Conservation (phyloP, 768 basidiomycete genomes). For the Epithele typhae region DNA sequence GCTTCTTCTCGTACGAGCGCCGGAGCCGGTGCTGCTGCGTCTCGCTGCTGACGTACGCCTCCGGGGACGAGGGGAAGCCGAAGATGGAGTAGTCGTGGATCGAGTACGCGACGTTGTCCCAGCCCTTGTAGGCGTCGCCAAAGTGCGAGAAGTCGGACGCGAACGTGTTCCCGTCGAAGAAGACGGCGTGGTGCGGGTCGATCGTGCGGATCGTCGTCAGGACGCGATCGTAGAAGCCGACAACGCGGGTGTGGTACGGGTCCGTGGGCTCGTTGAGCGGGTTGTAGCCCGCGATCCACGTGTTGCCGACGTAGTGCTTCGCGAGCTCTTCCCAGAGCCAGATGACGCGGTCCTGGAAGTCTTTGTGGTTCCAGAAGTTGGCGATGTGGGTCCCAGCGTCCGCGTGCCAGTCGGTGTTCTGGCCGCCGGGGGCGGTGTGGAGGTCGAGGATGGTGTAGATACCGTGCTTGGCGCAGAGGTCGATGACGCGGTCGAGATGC, state of each 20-base stretch:
- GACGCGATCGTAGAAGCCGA: constrained; percentile 64
- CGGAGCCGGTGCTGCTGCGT: constrained; percentile 50
- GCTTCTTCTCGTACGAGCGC: constrained; percentile 68
- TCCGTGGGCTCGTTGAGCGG: constrained; percentile 83
- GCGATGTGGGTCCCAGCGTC: constrained; percentile 69
- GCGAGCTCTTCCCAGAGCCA: constrained; percentile 80
- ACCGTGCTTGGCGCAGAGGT: constrained; percentile 67
- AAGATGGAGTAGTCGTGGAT: constrained; percentile 78
- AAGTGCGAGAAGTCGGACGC: constrained; percentile 74
- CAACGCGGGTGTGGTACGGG: constrained; percentile 55
- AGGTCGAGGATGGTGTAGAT: constrained; percentile 83
- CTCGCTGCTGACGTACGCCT: constrained; percentile 48
- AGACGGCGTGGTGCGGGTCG: constrained; percentile 68
- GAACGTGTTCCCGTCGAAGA: constrained; percentile 83
- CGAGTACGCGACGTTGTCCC: constrained; percentile 71
- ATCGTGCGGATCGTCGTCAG: constrained; percentile 65
- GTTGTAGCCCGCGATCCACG: constrained; percentile 84
- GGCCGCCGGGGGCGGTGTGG: constrained; percentile 72
- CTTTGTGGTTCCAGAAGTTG: constrained; percentile 79
- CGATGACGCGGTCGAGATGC: constrained; percentile 78
- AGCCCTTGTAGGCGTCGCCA: constrained; percentile 49
- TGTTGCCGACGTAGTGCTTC: constrained; percentile 66
- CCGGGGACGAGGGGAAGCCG: constrained; percentile 63
- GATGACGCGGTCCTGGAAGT: constrained; percentile 75
- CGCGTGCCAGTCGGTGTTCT: constrained; percentile 78